Conservation (phyloP, 768 basidiomycete species). For the Rhodotorula kratochvilovae region DNA sequence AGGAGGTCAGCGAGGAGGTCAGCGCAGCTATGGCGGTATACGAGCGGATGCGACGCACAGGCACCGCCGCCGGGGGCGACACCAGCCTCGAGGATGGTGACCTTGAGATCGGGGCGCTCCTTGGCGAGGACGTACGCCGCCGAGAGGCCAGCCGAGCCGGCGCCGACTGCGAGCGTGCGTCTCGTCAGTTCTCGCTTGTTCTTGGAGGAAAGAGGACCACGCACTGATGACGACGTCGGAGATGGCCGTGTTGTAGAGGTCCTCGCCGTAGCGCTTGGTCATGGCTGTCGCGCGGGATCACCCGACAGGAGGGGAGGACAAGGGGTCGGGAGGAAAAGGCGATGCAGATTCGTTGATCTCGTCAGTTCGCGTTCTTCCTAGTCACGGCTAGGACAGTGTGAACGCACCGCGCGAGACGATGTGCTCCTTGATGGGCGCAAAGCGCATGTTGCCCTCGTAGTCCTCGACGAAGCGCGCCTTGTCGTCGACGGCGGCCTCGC, state of each 20-base stretch:
- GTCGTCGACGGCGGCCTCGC: constrained; percentile 4
- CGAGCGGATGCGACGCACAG: not conserved
- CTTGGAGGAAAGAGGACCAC: not conserved
- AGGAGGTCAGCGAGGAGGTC: too few relatives aligned
- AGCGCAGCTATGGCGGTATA: too few relatives aligned
- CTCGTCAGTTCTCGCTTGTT: not conserved
- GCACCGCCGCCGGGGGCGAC: constrained; percentile 64
- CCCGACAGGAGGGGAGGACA: not conserved
- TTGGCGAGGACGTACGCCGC: constrained; percentile 70
- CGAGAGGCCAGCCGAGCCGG: constrained; percentile 62
- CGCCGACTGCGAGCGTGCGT: constrained; percentile 53
- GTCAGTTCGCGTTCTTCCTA: not conserved
- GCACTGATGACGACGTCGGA: constrained; percentile 65
- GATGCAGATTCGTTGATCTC: not conserved
- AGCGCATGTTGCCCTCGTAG: not conserved
- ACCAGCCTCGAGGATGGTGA: constrained; percentile 67
- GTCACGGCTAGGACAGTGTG: too few relatives aligned
- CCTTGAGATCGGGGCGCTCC: constrained; percentile 62
- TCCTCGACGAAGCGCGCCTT: not conserved
- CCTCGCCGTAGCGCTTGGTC: constrained; percentile 72
- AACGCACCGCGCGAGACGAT: constrained; percentile 59
- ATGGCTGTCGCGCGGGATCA: constrained; percentile 50
- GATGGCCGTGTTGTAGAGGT: constrained; percentile 67
- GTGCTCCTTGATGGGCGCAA: constrained; percentile 52
- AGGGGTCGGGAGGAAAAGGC: not conserved